phyloP scores from a whole-genome alignment of 495 filamentous ascomycete species.

The Collariella sp. region DNA sequence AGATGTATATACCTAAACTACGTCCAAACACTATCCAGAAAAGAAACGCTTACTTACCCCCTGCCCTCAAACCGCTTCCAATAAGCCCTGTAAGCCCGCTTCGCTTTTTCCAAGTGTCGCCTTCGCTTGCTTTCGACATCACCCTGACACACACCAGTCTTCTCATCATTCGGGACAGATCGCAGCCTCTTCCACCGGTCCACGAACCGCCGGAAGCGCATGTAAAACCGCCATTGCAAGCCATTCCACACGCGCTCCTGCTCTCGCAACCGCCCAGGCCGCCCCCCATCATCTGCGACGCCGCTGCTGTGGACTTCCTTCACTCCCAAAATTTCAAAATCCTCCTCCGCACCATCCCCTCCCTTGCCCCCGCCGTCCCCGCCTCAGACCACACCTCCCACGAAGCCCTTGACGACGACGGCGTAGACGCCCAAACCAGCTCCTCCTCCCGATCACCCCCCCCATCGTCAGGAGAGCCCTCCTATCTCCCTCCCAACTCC shows the following conservation, averaged over 20 bases:
- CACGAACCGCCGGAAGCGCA: background rate
- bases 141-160: no score
- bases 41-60: background rate
- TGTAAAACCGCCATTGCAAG: background rate
- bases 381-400: no score
- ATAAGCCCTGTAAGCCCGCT: background rate
- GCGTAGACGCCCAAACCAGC: background rate
- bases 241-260: background rate
- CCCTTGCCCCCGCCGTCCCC: no score
- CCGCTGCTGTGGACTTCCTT: background rate
- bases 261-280: background rate
- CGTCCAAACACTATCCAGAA: background rate
- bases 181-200: background rate
- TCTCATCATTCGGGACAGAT: background rate
- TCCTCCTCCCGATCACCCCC: no score
- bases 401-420: no score
- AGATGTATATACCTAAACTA: background rate
- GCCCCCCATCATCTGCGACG: background rate
- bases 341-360: no score
- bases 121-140: background rate
- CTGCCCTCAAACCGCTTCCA: background rate
- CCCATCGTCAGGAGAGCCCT: no score
- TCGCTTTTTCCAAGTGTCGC: background rate
- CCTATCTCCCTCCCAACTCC: slow-evolving; percentile 58
- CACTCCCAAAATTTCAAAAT: background rate